phyloP scores from a whole-genome alignment of 768 basidiomycete species.

The Flagelloscypha sp. region DNA sequence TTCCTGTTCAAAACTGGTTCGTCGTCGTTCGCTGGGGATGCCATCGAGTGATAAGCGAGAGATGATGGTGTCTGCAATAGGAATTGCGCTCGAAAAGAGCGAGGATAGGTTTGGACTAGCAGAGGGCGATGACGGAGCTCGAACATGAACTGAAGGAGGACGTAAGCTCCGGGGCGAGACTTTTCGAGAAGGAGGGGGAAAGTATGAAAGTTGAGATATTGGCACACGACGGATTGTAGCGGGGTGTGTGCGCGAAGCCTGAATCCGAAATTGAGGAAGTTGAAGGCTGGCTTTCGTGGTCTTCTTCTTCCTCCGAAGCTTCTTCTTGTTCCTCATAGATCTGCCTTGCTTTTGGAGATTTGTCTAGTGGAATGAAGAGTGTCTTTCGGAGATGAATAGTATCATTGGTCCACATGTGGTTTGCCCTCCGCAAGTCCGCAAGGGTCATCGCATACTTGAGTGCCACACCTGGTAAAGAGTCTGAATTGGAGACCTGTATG shows the following conservation, averaged over 20 bases:
- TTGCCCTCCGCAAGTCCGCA: constrained; percentile 74
- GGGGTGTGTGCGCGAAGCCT: constrained; percentile 10
- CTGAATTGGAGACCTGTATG: constrained; percentile 55
- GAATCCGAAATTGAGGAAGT: constrained; percentile 2
- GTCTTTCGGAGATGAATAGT: constrained; percentile 80
- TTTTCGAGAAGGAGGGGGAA: constrained; percentile 35
- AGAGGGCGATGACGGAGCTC: constrained; percentile 7
- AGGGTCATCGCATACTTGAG: constrained; percentile 84
- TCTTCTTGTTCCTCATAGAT: constrained; percentile 12
- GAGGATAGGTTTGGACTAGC: constrained; percentile 11
- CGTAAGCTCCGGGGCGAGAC: constrained; percentile 12
- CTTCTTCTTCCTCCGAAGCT: constrained; percentile 12
- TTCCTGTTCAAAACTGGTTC: constrained; percentile 23
- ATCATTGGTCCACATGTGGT: constrained; percentile 92
- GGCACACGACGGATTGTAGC: constrained; percentile 39
- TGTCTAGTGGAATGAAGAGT: constrained; percentile 72
- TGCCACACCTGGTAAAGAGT: constrained; percentile 82
- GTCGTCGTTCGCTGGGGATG: constrained; percentile 30
- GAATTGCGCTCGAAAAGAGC: constrained; percentile 36
- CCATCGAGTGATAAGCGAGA: constrained; percentile 49
- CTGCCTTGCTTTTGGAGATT: constrained; percentile 39
- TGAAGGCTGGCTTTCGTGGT: constrained; percentile 5
- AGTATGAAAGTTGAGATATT: constrained; percentile 44
- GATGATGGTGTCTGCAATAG: constrained; percentile 46
- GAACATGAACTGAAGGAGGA: constrained; percentile 6